A percentile compares a stretch with the other conserved stretches of the same genome.
Evolutionary conservation across 2,329 filamentous ascomycete genomes (phyloP).

Genomic region (Ceratocystis variospora): DNA sequence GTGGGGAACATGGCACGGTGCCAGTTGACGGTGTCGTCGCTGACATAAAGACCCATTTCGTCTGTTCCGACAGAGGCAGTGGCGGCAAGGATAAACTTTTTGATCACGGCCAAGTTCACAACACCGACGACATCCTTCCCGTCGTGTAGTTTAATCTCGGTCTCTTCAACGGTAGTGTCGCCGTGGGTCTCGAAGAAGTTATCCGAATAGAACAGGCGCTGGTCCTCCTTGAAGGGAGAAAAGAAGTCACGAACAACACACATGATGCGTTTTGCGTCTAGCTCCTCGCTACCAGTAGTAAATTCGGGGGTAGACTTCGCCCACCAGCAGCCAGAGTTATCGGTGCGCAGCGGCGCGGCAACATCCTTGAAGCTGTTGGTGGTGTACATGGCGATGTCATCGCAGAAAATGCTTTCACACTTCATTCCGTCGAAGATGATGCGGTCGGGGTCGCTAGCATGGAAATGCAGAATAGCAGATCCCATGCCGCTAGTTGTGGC

Average conservation of each 20-base stretch:
- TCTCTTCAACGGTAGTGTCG: conserved; percentile 40
- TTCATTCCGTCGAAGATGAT: conserved; percentile 71
- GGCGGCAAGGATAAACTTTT: conserved; percentile 75
- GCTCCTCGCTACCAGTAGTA: conserved; percentile 48
- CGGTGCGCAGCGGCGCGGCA: conserved; percentile 49
- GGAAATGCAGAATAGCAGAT: conserved; percentile 51
- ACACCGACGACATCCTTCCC: conserved; percentile 65
- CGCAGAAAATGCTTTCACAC: conserved; percentile 50
- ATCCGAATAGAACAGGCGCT: conserved; percentile 68
- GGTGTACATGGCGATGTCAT: conserved; percentile 58
- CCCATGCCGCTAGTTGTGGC: conserved; percentile 41
- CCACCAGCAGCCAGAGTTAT: conserved; percentile 72
- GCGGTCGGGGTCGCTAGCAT: conserved; percentile 68
- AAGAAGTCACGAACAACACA: conserved; percentile 67
- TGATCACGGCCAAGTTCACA: conserved; percentile 68
- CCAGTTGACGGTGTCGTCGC: conserved; percentile 71
- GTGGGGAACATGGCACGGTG: conserved; percentile 80
- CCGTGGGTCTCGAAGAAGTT: conserved; percentile 54
- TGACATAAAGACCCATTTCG: conserved; percentile 85
- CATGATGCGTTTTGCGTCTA: conserved; percentile 57
- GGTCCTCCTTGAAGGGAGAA: conserved; percentile 57
- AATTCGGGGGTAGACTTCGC: conserved; percentile 66
- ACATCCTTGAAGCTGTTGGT: conserved; percentile 65
- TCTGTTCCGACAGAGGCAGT: conserved; percentile 65
- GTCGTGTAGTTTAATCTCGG: conserved; percentile 64